Evolutionary conservation across 2,329 filamentous ascomycete genomes (phyloP).

Genomic region (Neonectria neomacrospora): DNA sequence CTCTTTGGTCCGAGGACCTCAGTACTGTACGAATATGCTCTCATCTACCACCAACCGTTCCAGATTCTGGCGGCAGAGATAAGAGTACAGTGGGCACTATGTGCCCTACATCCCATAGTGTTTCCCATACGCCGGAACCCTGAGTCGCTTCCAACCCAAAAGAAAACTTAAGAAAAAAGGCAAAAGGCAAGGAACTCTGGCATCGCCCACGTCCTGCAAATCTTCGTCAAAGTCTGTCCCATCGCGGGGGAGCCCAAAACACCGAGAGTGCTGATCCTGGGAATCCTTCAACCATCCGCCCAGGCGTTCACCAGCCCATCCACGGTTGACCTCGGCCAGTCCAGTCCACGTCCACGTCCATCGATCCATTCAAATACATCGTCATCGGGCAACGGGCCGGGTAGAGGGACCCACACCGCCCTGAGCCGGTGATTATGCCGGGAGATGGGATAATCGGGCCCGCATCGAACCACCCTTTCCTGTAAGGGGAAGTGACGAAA

Average conservation of each 20-base stretch:
- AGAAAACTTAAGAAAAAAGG: slow-evolving; percentile 3
- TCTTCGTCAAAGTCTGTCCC: neutral
- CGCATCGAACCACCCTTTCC: slow-evolving; percentile 36
- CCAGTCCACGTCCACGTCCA: slow-evolving; percentile 1
- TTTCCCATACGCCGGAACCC: slow-evolving; percentile 11
- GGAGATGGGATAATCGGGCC: slow-evolving; percentile 30
- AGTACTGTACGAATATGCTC: neutral
- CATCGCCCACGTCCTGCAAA: neutral
- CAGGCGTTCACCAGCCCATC: neutral
- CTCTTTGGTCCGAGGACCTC: neutral
- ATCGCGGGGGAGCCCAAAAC: neutral
- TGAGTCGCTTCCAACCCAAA: slow-evolving; percentile 3
- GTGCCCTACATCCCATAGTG: slow-evolving; percentile 15
- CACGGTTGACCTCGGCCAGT: neutral
- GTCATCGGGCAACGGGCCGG: slow-evolving; percentile 24
- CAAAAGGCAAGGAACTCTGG: neutral
- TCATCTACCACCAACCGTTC: slow-evolving; percentile 3
- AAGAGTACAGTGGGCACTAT: slow-evolving; percentile 9
- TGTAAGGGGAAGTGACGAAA: slow-evolving; percentile 21
- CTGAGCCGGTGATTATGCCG: slow-evolving; percentile 29
- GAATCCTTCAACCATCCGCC: slow-evolving; percentile 7
- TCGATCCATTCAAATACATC: slow-evolving; percentile 16
- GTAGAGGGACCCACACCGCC: slow-evolving; percentile 28
- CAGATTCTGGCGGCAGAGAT: slow-evolving; percentile 8
- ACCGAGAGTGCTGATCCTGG: neutral